Evolutionary conservation across 1,284 basidiomycete species (phyloP), one percentile per base, ranked within the genome.

Genomic region (Tilletia walkeri): DNA sequence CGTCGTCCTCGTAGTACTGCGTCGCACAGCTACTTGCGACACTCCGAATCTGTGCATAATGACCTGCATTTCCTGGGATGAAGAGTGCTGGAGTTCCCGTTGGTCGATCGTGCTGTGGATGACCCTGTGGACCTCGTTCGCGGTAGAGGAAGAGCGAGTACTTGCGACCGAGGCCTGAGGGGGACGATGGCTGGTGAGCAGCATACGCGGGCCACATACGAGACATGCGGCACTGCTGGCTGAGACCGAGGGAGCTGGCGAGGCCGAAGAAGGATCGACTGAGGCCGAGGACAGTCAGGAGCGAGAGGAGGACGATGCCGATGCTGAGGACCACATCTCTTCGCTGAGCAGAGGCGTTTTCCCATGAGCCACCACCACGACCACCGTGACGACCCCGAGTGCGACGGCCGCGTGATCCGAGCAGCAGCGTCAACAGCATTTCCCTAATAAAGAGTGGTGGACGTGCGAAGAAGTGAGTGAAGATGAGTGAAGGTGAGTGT

Each of bases 51-150:
- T 99, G 96, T 73, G 90, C 91, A 65, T 92, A 95, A 2, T 93
- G 95, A 1, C 96, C 96, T 12, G 96, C 95, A 80, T 98, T 98
- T 1, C 96, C 96, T 0, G 96, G 96, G 24, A 99, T 91, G 85
- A 99, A 99, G 38, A 99, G 86, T 10, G 95, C 93, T 5, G 96
- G 95, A 20, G 71, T 71, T 2, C 77, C 75, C 0, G 65, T 68
- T 0, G 74, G 72, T 38, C 71, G 61, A 14, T 73, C 72, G 16
- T 66, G 72, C 68, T 69, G 4, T 39, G 77, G 41, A 67, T 67
- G 54, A 69, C 65, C 41, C 66, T 49, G 34, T 53, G 70, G 45
- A n/a, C 49, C 24, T 2, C 90, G 90, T 84, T 99, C 96, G 34
- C 94, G 89, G 83, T 99, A 99, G 38, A 98, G 86, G 86, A 89